Evolutionary conservation across 2,329 filamentous ascomycete species (phyloP).

Genomic region (Leptographium flavum): DNA sequence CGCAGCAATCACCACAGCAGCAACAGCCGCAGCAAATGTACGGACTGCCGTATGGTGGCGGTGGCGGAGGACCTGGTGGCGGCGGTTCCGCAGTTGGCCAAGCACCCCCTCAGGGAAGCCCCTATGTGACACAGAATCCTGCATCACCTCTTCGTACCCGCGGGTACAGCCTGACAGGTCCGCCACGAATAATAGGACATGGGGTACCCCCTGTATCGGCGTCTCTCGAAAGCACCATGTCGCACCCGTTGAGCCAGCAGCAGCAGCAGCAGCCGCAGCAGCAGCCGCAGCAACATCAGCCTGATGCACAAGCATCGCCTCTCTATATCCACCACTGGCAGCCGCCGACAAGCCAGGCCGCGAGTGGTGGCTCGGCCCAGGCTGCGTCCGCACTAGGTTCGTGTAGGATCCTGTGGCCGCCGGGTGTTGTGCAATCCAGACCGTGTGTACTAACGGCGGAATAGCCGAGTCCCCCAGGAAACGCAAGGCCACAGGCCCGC

Average conservation of each 20-base stretch:
- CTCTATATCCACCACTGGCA: slow-evolving; percentile 93
- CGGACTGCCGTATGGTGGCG: neutral
- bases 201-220: slow-evolving; percentile 46
- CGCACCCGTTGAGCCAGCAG: too few species aligned
- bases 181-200: slow-evolving; percentile 25
- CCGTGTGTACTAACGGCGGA: slow-evolving; percentile 13
- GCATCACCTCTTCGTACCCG: slow-evolving; percentile 33
- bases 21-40: slow-evolving; percentile 3
- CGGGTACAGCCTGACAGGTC: slow-evolving; percentile 32
- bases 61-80: slow-evolving; percentile 22
- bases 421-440: neutral
- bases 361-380: slow-evolving; percentile 1
- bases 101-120: slow-evolving; percentile 19
- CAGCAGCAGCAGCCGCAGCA: too few species aligned
- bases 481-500: slow-evolving; percentile 56
- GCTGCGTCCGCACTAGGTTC: slow-evolving; percentile 3
- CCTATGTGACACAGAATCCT: slow-evolving; percentile 29
- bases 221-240: slow-evolving; percentile 28
- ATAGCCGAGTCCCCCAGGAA: slow-evolving; percentile 69
- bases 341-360: slow-evolving; percentile 40
- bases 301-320: slow-evolving; percentile 51
- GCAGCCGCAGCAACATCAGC: slow-evolving; percentile 33
- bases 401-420: neutral
- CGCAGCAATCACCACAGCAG: neutral
- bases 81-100: slow-evolving; percentile 15